Percentiles rank a stretch among this genome's conserved stretches.
These are phyloP conservation scores for Talaromyces islandicus DNA, from an alignment of 2,329 filamentous ascomycete species.

Conservation along the genomic window DNA sequence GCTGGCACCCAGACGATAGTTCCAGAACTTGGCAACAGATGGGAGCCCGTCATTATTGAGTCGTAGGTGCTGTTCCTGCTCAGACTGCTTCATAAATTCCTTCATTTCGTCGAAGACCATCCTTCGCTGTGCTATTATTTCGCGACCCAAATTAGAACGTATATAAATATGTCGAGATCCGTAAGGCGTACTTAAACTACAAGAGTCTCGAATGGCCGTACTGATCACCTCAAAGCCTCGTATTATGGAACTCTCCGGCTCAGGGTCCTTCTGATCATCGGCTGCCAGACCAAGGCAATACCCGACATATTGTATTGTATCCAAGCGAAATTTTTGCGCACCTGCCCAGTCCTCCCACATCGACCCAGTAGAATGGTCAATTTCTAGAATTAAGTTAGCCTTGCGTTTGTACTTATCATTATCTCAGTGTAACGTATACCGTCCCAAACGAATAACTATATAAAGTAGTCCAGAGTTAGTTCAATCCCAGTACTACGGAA, in stretches of 20 bases:
- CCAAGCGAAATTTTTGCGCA: conserved; percentile 1
- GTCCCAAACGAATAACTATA: too few species aligned
- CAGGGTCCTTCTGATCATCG: not conserved
- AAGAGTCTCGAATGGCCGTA: not conserved
- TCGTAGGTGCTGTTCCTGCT: not conserved
- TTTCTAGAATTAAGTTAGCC: not conserved
- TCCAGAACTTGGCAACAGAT: conserved; percentile 1
- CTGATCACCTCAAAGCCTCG: not conserved
- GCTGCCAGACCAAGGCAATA: not conserved
- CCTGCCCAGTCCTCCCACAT: conserved; percentile 2
- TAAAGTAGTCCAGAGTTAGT: not conserved
- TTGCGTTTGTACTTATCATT: not conserved
- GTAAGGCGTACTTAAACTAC: not conserved
- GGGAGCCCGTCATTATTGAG: not conserved
- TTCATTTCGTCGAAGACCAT: conserved; percentile 3
- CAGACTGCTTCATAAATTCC: conserved; percentile 4
- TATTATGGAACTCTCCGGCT: not conserved
- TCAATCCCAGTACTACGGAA: not conserved
- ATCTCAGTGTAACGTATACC: too few species aligned
- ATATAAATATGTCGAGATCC: not conserved
- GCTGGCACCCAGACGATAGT: conserved; percentile 1
- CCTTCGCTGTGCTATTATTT: not conserved
- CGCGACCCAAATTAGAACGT: not conserved
- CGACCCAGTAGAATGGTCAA: conserved; percentile 1
- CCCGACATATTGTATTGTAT: conserved; percentile 3